A percentile compares a stretch with the other conserved stretches of the same genome.
Conservation (phyloP, 2,329 filamentous ascomycete genomes). For the Cladophialophora exuberans region DNA sequence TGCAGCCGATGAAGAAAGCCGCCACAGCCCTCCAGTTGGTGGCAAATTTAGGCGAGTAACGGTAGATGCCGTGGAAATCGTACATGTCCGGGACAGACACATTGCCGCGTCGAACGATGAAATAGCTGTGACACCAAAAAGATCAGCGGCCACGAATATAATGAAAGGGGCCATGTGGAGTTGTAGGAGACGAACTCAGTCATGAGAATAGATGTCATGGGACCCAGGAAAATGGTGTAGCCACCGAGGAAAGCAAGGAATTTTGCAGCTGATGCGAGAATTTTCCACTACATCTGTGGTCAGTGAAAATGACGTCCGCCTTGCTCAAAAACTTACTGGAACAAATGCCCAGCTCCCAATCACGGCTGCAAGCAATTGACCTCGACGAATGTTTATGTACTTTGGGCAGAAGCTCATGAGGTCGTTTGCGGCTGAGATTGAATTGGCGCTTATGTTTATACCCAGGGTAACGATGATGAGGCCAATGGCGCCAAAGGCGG, state of each 20-base stretch:
- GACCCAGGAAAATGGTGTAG: slow-evolving; percentile 67
- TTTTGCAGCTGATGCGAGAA: slow-evolving; percentile 60
- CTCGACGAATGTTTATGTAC: slow-evolving; percentile 61
- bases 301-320: slow-evolving; percentile 9
- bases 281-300: slow-evolving; percentile 56
- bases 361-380: slow-evolving; percentile 58
- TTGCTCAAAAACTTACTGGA: slow-evolving; percentile 40
- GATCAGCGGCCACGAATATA: slow-evolving; percentile 7
- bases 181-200: slow-evolving; percentile 22
- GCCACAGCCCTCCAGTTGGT: slow-evolving; percentile 52
- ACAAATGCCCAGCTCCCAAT: slow-evolving; percentile 61
- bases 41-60: slow-evolving; percentile 26
- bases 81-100: slow-evolving; percentile 31
- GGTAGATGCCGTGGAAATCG: slow-evolving; percentile 32
- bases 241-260: slow-evolving; percentile 69
- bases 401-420: slow-evolving; percentile 58
- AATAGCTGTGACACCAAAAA: slow-evolving; percentile 18
- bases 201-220: slow-evolving; percentile 64
- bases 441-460: slow-evolving; percentile 59
- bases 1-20: slow-evolving; percentile 31
- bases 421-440: slow-evolving; percentile 59
- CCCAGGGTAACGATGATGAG: slow-evolving; percentile 51
- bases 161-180: not conserved
- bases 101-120: slow-evolving; percentile 27
- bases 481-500: slow-evolving; percentile 57